Evolutionary conservation across 2,329 filamentous ascomycete genomes (phyloP), one percentile per base, ranked within the genome.

Genomic region (Penicillium digitatum): DNA sequence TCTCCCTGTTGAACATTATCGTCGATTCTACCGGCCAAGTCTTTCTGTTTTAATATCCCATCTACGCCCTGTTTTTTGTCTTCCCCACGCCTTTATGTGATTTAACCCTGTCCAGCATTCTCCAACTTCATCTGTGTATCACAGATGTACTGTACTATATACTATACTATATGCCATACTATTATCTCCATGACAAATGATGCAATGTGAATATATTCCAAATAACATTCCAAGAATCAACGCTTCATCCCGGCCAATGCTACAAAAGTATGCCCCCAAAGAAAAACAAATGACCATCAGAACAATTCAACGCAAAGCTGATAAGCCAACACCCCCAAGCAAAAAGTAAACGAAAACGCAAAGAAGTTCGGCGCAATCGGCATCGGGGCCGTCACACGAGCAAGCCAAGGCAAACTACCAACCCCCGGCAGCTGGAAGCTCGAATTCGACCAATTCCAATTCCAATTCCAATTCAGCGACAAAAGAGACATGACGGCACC

Each of bases 1-100:
- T 39, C 56, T 53, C 56, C 54, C 39, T 53, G 43, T 5, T 48
- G 50, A 45, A 48, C 40, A 54, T 40, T 39, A 38, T 54, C 35
- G 29, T 37, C 38, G 8, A 32, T 29, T 35, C 9, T 37, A 31
- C 27, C 29, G 12, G 14, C 12, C 39, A 38, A 46, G 22, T 37
- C 27, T 16, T 38, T 51, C 39, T 56, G 47, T 57, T 55, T 58
- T 58, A 57, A 62, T 60, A 46, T 49, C 34, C 34, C 35, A 22
- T 35, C 50, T 16, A 32, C 14, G n/a, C 16, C 14, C 27, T 18
- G 22, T 26, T 18, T 18, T n/a, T 37, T 46, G 29, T 51, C 34
- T 43, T 31, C n/a, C 16, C 40, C 48, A 54, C 45, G 38, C 52
- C 26, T 34, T 50, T 51, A 45, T 45, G 27, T 45, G 47, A 51